Conservation (phyloP, 176 grass and related monocot genomes). For the bread wheat (Triticum aestivum) region IWGSC_CS_RefSeq_v2.1 NC_057812.1:211573074-211573573, state of each 20-base stretch:
- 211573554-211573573: no score
- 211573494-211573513: no score
- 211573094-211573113: slow-evolving; percentile 70
- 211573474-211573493: no score
- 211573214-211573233: background rate
- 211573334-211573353: background rate
- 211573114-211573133: slow-evolving; percentile 85
- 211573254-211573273: background rate
- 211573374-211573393: background rate
- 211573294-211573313: background rate
- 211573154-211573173: background rate
- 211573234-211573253: background rate
- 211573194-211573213: background rate
- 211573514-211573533: no score
- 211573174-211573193: background rate
- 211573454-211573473: background rate
- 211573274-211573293: background rate
- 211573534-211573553: no score
- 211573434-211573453: background rate
- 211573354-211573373: background rate
- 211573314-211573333: background rate
- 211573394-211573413: background rate
- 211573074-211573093: slow-evolving; percentile 78
- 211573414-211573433: no score
- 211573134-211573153: slow-evolving; percentile 56